phyloP scores from a whole-genome alignment of 805 yeast species.

The Schwanniomyces pseudopolymorphus region DNA sequence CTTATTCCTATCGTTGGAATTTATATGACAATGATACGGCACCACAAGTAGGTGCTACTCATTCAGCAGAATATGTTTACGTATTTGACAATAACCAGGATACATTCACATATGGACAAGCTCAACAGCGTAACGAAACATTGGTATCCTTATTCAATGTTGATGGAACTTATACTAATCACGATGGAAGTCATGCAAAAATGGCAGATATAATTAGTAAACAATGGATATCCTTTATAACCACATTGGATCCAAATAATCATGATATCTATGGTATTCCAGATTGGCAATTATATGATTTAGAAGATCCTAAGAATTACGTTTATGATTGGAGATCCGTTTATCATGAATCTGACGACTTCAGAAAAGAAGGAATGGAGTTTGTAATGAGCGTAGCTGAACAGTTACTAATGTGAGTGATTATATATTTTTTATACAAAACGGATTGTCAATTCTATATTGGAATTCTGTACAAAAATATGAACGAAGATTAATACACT shows the following conservation, averaged over 20 bases:
- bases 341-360: neutral
- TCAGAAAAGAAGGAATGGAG: neutral
- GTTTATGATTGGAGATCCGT: neutral
- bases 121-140: slow-evolving; percentile 1
- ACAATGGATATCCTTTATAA: slow-evolving; percentile 2
- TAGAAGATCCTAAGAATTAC: neutral
- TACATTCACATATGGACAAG: neutral
- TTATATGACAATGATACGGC: neutral
- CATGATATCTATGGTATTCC: neutral
- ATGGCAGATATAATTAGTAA: neutral
- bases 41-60: neutral
- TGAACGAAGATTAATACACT: too few relatives aligned
- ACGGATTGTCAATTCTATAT: too few relatives aligned
- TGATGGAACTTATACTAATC: neutral
- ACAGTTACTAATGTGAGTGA: neutral
- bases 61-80: neutral
- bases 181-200: neutral
- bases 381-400: neutral
- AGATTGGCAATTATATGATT: neutral
- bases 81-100: neutral
- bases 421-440: too few relatives aligned
- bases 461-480: too few relatives aligned
- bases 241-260: slow-evolving; percentile 1
- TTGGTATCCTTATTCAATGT: neutral
- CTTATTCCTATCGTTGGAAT: slow-evolving; percentile 1